These are phyloP conservation scores for Beauveria rudraprayagi DNA, from an alignment of 2,329 filamentous ascomycete genomes.

Conservation along the genomic window DNA sequence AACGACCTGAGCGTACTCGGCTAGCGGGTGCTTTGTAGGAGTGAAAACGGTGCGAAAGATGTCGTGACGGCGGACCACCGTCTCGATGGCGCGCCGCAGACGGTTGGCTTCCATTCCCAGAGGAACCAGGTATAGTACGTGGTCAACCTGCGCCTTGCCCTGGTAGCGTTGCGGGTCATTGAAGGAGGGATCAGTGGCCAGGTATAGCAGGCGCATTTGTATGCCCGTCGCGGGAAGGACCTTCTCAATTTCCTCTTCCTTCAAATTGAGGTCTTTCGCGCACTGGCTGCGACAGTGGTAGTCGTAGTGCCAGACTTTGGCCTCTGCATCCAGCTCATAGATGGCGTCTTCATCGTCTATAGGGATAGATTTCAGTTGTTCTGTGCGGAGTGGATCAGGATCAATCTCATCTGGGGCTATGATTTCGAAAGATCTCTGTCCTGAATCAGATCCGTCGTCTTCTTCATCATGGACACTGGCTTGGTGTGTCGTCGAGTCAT, in stretches of 20 bases:
- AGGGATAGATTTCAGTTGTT: neutral
- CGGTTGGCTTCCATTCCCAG: neutral
- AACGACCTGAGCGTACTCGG: constrained; percentile 7
- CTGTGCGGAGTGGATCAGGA: neutral
- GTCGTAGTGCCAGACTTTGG: constrained; percentile 6
- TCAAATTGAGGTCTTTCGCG: neutral
- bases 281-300: constrained; percentile 1
- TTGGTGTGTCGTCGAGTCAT: neutral
- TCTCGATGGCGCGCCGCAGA: constrained; percentile 10
- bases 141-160: constrained; percentile 7
- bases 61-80: neutral
- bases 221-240: constrained; percentile 5
- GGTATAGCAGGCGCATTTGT: neutral
- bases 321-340: neutral
- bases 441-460: neutral
- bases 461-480: neutral
- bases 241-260: neutral
- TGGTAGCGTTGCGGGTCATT: constrained; percentile 6
- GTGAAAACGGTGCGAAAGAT: constrained; percentile 13
- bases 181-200: neutral
- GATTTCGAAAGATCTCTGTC: neutral
- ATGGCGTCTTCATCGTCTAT: constrained; percentile 4
- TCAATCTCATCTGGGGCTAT: neutral
- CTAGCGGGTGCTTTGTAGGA: constrained; percentile 7
- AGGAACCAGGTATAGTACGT: constrained; percentile 11